phyloP scores from a whole-genome alignment of 1,284 basidiomycete species.

The Mycena citricolor region DNA sequence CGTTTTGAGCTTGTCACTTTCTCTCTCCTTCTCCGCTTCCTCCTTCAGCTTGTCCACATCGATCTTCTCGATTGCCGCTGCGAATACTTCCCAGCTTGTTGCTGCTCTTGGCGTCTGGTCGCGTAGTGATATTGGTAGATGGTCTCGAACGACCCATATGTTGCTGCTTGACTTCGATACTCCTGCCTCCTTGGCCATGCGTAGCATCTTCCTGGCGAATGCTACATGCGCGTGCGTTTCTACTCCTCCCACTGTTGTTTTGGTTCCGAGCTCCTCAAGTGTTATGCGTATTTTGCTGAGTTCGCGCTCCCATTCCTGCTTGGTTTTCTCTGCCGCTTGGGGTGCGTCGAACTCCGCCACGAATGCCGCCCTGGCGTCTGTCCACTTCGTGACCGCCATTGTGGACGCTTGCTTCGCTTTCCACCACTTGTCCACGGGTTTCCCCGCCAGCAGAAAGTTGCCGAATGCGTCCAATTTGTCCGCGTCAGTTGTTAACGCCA shows the following conservation, averaged over 20 bases:
- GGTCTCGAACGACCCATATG: conserved; percentile 6
- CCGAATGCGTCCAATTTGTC: neutral
- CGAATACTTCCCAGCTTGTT: conserved; percentile 1
- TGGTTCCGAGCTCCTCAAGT: conserved; percentile 3
- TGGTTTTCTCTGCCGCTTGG: conserved; percentile 2
- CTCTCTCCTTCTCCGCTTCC: neutral
- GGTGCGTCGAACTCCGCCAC: neutral
- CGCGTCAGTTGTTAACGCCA: neutral
- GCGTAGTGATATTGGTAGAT: conserved; percentile 9
- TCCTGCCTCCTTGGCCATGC: neutral
- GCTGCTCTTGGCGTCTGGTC: neutral
- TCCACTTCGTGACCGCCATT: neutral
- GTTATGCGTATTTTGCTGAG: neutral
- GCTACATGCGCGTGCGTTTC: conserved; percentile 4
- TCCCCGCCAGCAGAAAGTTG: conserved; percentile 7
- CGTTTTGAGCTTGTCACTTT: neutral
- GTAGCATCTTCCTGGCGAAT: conserved; percentile 4
- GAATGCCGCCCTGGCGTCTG: conserved; percentile 1
- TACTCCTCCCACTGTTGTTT: neutral
- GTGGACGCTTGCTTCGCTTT: neutral
- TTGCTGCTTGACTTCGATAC: neutral
- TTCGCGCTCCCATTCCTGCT: conserved; percentile 5
- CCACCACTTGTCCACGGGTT: conserved; percentile 13
- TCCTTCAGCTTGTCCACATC: conserved; percentile 7
- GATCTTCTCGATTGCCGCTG: conserved; percentile 5